These are phyloP conservation scores for Rhizopogon rudus DNA, from an alignment of 768 basidiomycete genomes.

Conservation along the genomic window DNA sequence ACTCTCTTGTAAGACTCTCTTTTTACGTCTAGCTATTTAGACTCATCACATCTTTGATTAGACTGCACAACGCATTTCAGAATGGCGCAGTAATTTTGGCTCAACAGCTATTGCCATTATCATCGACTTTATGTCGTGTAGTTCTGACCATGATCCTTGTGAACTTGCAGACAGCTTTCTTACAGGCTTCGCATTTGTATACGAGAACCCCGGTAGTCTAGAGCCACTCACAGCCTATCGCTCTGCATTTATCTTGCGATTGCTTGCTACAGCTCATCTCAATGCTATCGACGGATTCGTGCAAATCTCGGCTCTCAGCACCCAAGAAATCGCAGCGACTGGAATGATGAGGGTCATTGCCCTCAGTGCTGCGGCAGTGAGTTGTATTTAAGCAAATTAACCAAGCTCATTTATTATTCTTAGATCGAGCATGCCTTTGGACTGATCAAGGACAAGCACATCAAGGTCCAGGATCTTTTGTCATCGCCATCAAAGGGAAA, in stretches of 20 bases:
- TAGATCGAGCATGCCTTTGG: neutral
- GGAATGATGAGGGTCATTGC: neutral
- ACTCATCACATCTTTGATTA: neutral
- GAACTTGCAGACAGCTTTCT: neutral
- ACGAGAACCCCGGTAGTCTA: neutral
- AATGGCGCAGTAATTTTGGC: constrained; percentile 6
- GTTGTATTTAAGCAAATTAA: neutral
- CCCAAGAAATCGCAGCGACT: neutral
- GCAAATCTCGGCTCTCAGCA: neutral
- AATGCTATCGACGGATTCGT: neutral
- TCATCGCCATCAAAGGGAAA: neutral
- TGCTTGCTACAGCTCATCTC: neutral
- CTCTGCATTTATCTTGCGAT: neutral
- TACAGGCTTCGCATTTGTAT: neutral
- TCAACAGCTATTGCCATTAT: neutral
- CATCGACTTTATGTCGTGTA: neutral
- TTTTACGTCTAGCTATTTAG: neutral
- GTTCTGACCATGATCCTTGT: neutral
- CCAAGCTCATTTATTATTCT: neutral
- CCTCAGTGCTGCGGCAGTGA: neutral
- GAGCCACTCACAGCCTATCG: neutral
- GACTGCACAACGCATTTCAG: neutral
- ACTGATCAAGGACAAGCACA: neutral
- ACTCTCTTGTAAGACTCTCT: neutral
- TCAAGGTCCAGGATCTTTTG: neutral